Conservation (phyloP, 228 moss, liverwort and hornwort species). For the Sphagnum magellanicum region DNA sequence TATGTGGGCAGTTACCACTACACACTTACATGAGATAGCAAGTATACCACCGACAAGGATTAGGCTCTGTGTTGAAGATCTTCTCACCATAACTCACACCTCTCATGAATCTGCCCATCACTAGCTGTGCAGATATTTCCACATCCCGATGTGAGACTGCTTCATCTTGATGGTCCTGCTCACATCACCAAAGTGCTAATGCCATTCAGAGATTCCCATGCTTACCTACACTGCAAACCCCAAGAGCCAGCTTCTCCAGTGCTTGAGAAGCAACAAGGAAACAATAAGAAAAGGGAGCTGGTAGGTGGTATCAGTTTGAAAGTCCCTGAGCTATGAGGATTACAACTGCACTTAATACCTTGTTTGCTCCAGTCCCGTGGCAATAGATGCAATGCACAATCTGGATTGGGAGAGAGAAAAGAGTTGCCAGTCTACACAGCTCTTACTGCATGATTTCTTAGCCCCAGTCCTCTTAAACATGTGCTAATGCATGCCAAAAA, state of each 20-base stretch:
- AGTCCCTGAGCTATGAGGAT: no score
- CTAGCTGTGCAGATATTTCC: conserved; percentile 74
- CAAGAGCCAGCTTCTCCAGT: no score
- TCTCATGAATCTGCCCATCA: conserved; percentile 69
- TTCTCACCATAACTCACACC: conserved; percentile 44
- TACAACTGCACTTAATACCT: no score
- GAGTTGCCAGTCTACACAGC: background rate
- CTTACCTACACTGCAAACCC: background rate
- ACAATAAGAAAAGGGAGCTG: no score
- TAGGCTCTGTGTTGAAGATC: conserved; percentile 28
- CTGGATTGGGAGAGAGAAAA: background rate
- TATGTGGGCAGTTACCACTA: no score
- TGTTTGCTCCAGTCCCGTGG: no score
- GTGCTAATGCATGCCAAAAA: no score
- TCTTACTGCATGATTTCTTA: no score
- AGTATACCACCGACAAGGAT: conserved; percentile 7
- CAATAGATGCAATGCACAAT: no score
- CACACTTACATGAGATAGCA: background rate
- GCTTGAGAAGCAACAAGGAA: no score
- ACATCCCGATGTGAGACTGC: conserved; percentile 34
- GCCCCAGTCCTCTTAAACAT: no score
- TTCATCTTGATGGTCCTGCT: conserved; percentile 26
- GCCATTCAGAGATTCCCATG: background rate
- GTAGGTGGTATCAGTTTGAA: no score
- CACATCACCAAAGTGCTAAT: background rate